Evolutionary conservation across 331 rosid species (phyloP), one percentile per base, ranked within the genome.

Genomic region (Ulmus americana): DNA sequence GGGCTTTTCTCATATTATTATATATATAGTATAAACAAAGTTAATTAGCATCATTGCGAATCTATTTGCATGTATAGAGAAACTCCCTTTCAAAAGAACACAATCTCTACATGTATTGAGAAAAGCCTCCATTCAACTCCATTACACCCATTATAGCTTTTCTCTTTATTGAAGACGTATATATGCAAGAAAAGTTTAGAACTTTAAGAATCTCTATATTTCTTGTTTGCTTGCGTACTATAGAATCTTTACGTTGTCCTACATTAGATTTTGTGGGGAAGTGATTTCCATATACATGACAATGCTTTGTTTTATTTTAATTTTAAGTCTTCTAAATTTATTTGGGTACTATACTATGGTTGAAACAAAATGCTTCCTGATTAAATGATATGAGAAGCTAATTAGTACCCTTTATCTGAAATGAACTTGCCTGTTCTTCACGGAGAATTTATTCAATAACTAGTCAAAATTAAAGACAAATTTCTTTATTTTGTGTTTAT

Each of bases 211-310:
- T 64, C 54, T 56, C 51, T 60, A 39, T 60, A 71, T 57, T 45
- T 73, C 67, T 65, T 69, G 63, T 61, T 70, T 73, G 60, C 55
- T 66, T 72, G 64, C 68, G 79, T 77, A 75, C 79, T 77, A 79
- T 76, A 77, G 77, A 38, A 86, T 83, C 78, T 81, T 68, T 73
- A 74, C 78, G 83, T 67, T 71, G 76, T 80, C 73, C 73, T 64
- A 72, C 64, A 63, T 60, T 45, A 64, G 63, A 76, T 78, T 77
- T 47, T 65, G 84, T 77, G 73, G 84, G 79, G 22, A 77, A 85
- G 56, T 74, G 45, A 52, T 8, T 57, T 2, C 35, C 35, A 28
- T 28, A 3, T 28, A 2, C 35, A 28, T 28, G 35, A 28, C 35
- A 28, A 28, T 28, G 35, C 35, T 28, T 28, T 28, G 35, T 28